Percentiles rank a stretch among this genome's conserved stretches.
Conservation (phyloP, 768 basidiomycete genomes). For the Porphyrellus cyaneotinctus region DNA sequence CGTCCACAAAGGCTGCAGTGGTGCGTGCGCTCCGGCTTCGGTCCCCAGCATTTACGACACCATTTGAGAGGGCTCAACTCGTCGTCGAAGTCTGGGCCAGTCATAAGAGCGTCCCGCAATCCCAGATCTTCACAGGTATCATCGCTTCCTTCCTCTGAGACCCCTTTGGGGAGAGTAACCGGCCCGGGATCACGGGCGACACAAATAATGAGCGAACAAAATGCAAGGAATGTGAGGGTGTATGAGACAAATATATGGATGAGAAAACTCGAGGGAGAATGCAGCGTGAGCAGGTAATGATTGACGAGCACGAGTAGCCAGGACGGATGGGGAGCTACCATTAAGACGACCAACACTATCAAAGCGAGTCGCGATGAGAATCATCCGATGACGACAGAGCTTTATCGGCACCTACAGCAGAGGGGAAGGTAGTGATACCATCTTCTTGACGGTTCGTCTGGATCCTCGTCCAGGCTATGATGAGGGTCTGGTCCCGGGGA, state of each 20-base stretch:
- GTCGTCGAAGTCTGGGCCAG: conserved; percentile 44
- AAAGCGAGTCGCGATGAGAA: conserved; percentile 3
- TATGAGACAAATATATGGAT: conserved; percentile 59
- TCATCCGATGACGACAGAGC: not conserved
- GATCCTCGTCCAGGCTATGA: conserved; percentile 25
- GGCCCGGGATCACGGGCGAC: conserved; percentile 74
- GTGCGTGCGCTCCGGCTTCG: conserved; percentile 77
- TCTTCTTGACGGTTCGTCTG: conserved; percentile 37
- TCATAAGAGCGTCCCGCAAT: conserved; percentile 59
- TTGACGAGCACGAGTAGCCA: conserved; percentile 62
- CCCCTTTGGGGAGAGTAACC: conserved; percentile 30
- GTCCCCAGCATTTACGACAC: conserved; percentile 76
- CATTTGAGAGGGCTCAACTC: conserved; percentile 59
- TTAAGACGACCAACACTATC: conserved; percentile 48
- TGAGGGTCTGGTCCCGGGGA: conserved; percentile 8
- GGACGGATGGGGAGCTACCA: conserved; percentile 74
- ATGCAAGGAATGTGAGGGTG: conserved; percentile 61
- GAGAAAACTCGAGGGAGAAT: conserved; percentile 43
- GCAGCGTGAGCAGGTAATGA: conserved; percentile 57
- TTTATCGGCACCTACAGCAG: conserved; percentile 38
- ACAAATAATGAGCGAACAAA: conserved; percentile 71
- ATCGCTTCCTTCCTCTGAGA: conserved; percentile 26
- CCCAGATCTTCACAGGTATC: conserved; percentile 39
- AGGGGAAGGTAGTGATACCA: conserved; percentile 62
- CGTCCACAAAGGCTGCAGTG: conserved; percentile 73